Evolutionary conservation across 805 yeast species (phyloP), one percentile per base, ranked within the genome.

Genomic region (Saccharomycopsis guyanensis): DNA sequence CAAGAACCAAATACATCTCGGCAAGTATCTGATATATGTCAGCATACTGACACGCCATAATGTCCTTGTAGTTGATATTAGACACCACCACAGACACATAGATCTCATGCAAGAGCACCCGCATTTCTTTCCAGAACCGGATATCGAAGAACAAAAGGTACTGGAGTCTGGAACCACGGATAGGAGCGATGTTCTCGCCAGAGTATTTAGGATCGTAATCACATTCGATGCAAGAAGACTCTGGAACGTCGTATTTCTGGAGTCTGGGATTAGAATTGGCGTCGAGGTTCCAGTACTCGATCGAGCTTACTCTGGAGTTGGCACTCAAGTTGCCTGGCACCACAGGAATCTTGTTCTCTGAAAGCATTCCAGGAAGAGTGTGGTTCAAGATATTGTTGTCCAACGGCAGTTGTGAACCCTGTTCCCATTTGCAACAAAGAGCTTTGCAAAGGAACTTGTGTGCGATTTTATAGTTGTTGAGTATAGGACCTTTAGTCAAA

Each of bases 1-100:
- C 96, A 40, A 73, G 64, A 0, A 73, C 64, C 40, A 85, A 69
- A 54, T 80, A 85, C 66, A 82, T 68, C 52, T 86, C 86, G 1
- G 84, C 78, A 13, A 86, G 63, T 6, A 75, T 71, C 0, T 94
- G 89, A 59, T 91, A 91, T 0, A 87, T 68, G 55, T 87, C 94
- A 37, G 87, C 83, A 57, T 87, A 88, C 55, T 87, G 91, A 34
- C 75, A 73, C n/a, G 83, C 80, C 35, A 84, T 65, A n/a, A 80
- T 59, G 25, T 71, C 60, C 56, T 80, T 80, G 58, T 70, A 80
- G 12, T 61, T 64, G 42, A 71, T 61, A 56, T 79, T 79, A 12
- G 86, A 75, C 15, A 86, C 77, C 49, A 86, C 62, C 0, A 82
- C 73, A 0, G 80, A 70, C 34, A 83, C 73, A 57, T 77, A 82